These are phyloP conservation scores for Fonsecaea multimorphosa DNA, from an alignment of 2,329 filamentous ascomycete species.

Conservation along the genomic window DNA sequence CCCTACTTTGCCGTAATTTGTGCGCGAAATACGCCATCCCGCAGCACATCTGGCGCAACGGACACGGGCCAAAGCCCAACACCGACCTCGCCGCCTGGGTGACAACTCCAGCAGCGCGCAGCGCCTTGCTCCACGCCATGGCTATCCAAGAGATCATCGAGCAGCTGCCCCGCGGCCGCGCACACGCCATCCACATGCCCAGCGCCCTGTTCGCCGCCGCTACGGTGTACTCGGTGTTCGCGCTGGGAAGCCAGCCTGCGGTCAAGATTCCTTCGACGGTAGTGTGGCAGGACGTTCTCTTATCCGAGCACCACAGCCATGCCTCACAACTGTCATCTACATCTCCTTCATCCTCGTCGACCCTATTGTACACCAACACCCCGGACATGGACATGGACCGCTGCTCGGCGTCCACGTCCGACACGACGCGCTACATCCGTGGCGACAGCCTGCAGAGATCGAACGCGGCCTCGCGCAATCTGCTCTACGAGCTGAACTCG, in stretches of 20 bases:
- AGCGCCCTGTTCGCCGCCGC: conserved; percentile 53
- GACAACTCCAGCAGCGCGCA: conserved; percentile 48
- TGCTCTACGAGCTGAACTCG: conserved; percentile 56
- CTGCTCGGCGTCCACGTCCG: conserved; percentile 40
- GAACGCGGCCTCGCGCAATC: conserved; percentile 45
- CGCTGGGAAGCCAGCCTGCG: conserved; percentile 47
- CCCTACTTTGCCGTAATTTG: conserved; percentile 48
- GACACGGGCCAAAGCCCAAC: conserved; percentile 34
- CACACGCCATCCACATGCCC: conserved; percentile 55
- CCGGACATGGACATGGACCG: neutral
- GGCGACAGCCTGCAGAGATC: conserved; percentile 40
- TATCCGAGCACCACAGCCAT: neutral
- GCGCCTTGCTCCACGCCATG: conserved; percentile 52
- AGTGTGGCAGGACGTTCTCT: conserved; percentile 49
- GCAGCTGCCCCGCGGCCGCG: conserved; percentile 52
- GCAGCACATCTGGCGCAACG: conserved; percentile 48
- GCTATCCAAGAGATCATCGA: conserved; percentile 56
- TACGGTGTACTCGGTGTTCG: conserved; percentile 52
- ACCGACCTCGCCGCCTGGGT: conserved; percentile 51
- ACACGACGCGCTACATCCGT: conserved; percentile 49
- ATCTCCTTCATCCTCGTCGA: neutral
- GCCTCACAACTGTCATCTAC: neutral
- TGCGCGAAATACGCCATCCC: conserved; percentile 49
- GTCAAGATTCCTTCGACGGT: conserved; percentile 49
- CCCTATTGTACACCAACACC: neutral